Base-by-base conservation (phyloP, 2,329 filamentous ascomycete genomes). In the Pseudogymnoascus sp. region DNA sequence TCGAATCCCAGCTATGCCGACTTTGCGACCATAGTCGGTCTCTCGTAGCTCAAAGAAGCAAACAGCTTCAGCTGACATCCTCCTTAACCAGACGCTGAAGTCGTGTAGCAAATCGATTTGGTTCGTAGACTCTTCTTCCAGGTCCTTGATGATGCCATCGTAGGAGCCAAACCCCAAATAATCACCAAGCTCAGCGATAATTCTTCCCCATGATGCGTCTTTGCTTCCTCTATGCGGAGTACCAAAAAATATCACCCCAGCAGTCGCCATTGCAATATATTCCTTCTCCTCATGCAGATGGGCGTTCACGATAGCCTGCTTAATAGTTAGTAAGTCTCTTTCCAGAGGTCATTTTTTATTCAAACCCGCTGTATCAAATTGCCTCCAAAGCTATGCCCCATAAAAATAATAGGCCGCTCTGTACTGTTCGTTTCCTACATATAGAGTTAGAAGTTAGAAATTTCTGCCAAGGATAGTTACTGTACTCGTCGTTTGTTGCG, bases 331-430 rank as follows among this genome's bases (percentile, higher is more conserved):
- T 2, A 43, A 25, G 18, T 43, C 39, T 7, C 39, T 43, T 43
- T 14, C 39, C 5, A 2, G 25, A 11, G 39, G 39, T 9, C 20
- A 20, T 22, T 43, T 22, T 22, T 14, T 22, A 43, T 22, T 14
- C 39, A 43, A 43, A 66, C 67, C 60, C 63, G 62, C 57, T 69
- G 68, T 14, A 69, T 65, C 30, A 69, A 58, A 35, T 68, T 68
- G 22, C 67, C 67, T 20, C 67, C 67, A 33, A 69, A 61, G 57
- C 65, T 67, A 61, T 69, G 67, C 4, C 67, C 66, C 25, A 69
- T 64, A 60, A 68, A 69, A 20, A 68, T 66, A 57, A 68, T 68
- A 4, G 67, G 68, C 50, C 67, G 64, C 36, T 64, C 63, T 20
- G 62, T 63, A 11, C 62, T 47, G n/a, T 59, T 64, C n/a, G 64